Conservation (phyloP, 2,329 filamentous ascomycete genomes). For the Aspergillus ruber region DNA sequence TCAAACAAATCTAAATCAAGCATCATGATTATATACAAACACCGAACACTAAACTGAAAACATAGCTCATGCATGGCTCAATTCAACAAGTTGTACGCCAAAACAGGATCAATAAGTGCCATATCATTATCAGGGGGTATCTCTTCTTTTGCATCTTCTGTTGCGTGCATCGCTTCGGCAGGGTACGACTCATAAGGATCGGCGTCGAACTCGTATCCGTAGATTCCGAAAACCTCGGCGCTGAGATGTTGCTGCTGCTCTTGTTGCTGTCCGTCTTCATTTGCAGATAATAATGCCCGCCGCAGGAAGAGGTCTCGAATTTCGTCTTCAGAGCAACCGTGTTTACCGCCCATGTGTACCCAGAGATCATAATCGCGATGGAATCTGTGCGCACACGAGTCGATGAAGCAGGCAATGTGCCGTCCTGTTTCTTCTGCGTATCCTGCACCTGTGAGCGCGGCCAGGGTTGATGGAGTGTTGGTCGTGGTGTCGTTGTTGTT, state of each 20-base stretch:
- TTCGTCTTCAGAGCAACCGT: conserved; percentile 33
- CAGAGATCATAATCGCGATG: conserved; percentile 53
- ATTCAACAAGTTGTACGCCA: conserved; percentile 25
- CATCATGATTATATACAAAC: too few species aligned
- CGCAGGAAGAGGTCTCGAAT: conserved; percentile 36
- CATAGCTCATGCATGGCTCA: too few species aligned
- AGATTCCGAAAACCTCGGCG: conserved; percentile 28
- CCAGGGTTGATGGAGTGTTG: conserved; percentile 28
- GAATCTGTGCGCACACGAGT: conserved; percentile 50
- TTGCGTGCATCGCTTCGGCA: neutral
- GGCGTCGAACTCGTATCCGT: conserved; percentile 27
- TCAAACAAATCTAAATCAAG: too few species aligned
- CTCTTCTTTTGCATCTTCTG: conserved; percentile 14
- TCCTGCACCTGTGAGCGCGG: conserved; percentile 51
- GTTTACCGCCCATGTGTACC: conserved; percentile 47
- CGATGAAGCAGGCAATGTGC: conserved; percentile 47
- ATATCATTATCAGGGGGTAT: conserved; percentile 26
- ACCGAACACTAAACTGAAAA: too few species aligned
- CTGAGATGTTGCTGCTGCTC: conserved; percentile 7
- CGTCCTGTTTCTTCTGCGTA: conserved; percentile 47
- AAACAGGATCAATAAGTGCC: conserved; percentile 29
- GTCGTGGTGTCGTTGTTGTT: conserved; percentile 12
- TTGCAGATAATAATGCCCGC: conserved; percentile 30
- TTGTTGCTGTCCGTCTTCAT: conserved; percentile 1
- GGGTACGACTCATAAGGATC: conserved; percentile 10